Conservation (phyloP, 2,329 filamentous ascomycete genomes). For the Pseudogymnoascus sp. region DNA sequence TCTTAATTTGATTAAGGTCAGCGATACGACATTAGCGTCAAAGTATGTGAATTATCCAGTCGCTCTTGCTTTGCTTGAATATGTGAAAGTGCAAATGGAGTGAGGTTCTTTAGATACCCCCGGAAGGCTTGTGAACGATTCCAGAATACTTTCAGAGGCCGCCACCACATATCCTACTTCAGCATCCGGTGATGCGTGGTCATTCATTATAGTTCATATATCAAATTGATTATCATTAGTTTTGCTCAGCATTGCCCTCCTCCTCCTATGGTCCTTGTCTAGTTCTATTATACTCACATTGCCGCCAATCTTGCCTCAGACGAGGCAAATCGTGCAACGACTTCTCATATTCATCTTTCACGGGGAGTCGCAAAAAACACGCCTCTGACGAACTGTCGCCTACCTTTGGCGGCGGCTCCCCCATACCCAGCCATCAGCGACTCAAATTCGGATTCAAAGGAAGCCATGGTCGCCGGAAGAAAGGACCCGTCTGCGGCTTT, state of each 20-base stretch:
- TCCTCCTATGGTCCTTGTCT: not conserved
- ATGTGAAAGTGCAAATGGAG: not conserved
- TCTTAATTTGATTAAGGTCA: slow-evolving; percentile 4
- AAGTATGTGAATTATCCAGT: not conserved
- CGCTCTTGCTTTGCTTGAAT: not conserved
- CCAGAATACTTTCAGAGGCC: not conserved
- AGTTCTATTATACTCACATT: not conserved
- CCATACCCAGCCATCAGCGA: slow-evolving; percentile 20
- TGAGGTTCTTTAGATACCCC: not conserved
- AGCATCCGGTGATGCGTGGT: not conserved
- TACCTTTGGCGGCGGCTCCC: slow-evolving; percentile 5
- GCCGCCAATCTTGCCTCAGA: not conserved
- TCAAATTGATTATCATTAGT: not conserved
- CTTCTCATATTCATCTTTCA: slow-evolving; percentile 40
- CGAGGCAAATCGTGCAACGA: slow-evolving; percentile 30
- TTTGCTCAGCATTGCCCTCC: not conserved
- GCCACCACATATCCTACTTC: not conserved
- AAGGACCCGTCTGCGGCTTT: not conserved
- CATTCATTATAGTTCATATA: not conserved
- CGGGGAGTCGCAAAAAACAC: slow-evolving; percentile 33
- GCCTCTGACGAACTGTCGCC: slow-evolving; percentile 18
- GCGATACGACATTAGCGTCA: not conserved
- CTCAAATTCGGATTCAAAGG: slow-evolving; percentile 21
- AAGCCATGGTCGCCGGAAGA: slow-evolving; percentile 24
- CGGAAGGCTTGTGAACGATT: not conserved